Evolutionary conservation across 352 stramenopile genomes (phyloP).

Genomic region (Phytophthora uliginosa): DNA sequence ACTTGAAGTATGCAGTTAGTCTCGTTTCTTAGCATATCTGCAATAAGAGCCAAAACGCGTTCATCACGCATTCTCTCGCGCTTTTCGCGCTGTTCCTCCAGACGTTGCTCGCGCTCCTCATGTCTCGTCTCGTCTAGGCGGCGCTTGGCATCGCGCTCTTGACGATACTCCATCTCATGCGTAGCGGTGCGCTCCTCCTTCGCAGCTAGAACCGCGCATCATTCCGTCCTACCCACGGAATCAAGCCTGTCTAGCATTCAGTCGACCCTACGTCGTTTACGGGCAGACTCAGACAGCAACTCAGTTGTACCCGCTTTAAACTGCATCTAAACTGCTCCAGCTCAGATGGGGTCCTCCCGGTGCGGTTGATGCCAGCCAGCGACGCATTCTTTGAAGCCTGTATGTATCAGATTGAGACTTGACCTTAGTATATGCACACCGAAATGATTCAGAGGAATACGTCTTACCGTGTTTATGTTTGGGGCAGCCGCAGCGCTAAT

Average conservation of each 20-base stretch:
- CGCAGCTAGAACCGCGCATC: not conserved
- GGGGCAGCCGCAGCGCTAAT: not conserved
- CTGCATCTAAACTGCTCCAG: not conserved
- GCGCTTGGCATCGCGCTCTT: not conserved
- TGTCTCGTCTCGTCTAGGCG: not conserved
- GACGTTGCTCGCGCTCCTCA: not conserved
- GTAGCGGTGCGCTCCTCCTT: not conserved
- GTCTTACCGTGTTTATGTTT: not conserved
- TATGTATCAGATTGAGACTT: not conserved
- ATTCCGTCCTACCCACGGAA: not conserved
- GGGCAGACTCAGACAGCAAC: not conserved
- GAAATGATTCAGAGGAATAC: not conserved
- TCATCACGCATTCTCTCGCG: not conserved
- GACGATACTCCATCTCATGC: not conserved
- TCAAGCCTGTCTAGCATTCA: not conserved
- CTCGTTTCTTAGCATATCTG: conserved; percentile 1
- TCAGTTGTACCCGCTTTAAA: not conserved
- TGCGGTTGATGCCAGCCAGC: not conserved
- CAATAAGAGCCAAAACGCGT: not conserved
- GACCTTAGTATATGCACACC: not conserved
- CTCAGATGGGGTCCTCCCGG: not conserved
- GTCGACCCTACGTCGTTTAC: not conserved
- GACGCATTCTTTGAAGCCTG: not conserved
- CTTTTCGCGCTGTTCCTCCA: not conserved
- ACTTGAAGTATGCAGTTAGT: not conserved